phyloP scores from a whole-genome alignment of 2,329 filamentous ascomycete species.

The Xylaria sp. region DNA sequence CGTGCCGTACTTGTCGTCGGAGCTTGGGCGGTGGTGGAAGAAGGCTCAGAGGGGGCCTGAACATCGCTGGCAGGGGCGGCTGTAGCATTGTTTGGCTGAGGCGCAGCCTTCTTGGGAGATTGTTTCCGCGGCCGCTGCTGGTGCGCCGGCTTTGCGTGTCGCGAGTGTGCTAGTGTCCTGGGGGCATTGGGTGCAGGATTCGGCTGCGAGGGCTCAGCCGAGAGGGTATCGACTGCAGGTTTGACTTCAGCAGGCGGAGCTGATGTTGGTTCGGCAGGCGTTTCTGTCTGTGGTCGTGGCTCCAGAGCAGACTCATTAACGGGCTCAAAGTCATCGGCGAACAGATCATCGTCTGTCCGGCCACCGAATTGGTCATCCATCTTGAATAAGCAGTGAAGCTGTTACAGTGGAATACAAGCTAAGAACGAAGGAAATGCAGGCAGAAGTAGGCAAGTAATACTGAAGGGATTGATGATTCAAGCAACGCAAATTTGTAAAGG shows the following conservation, averaged over 20 bases:
- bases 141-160: constrained; percentile 46
- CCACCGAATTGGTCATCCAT: constrained; percentile 72
- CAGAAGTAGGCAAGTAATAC: background rate
- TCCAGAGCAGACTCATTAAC: constrained; percentile 48
- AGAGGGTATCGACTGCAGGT: constrained; percentile 18
- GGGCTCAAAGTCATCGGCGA: constrained; percentile 70
- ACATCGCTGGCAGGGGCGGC: constrained; percentile 13
- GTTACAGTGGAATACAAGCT: background rate
- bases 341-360: constrained; percentile 70
- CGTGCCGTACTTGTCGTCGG: constrained; percentile 36
- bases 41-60: constrained; percentile 29
- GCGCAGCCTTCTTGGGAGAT: constrained; percentile 36
- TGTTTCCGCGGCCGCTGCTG: constrained; percentile 42
- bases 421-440: background rate
- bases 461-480: background rate
- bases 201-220: constrained; percentile 34
- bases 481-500: background rate
- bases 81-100: constrained; percentile 23
- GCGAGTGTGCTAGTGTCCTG: constrained; percentile 50
- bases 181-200: constrained; percentile 33
- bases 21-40: constrained; percentile 29
- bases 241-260: constrained; percentile 30
- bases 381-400: background rate
- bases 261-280: constrained; percentile 6
- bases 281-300: constrained; percentile 8